Evolutionary conservation across 371 early-diverging fungal genomes (phyloP).

Genomic region (Actinomortierella ambigua): DNA sequence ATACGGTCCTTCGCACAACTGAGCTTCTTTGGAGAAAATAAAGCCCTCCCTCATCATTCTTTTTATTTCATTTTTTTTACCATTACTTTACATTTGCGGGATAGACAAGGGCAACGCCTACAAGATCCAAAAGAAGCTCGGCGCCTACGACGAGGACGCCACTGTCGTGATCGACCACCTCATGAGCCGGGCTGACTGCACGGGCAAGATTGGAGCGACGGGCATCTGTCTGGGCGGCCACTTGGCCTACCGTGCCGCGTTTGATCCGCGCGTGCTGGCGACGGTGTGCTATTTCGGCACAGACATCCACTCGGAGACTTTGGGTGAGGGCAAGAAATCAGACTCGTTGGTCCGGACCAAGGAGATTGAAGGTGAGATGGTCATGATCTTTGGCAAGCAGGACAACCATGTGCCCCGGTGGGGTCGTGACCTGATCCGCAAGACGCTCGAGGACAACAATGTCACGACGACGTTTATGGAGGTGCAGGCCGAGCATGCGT

Average conservation of each 20-base stretch:
- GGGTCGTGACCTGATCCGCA: conserved; percentile 55
- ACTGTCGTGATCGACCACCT: conserved; percentile 52
- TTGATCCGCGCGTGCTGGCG: conserved; percentile 55
- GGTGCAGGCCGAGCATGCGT: conserved; percentile 62
- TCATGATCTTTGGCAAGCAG: conserved; percentile 61
- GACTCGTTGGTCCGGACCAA: conserved; percentile 49
- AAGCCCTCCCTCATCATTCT: too few relatives aligned
- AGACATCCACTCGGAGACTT: conserved; percentile 56
- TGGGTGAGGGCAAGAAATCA: conserved; percentile 48
- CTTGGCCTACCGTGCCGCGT: conserved; percentile 57
- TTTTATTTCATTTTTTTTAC: background rate
- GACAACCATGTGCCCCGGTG: conserved; percentile 61
- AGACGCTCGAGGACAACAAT: conserved; percentile 48
- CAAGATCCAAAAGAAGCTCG: conserved; percentile 53
- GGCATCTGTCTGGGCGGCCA: conserved; percentile 66
- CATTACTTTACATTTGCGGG: background rate
- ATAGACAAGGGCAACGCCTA: conserved; percentile 49
- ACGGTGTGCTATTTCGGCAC: conserved; percentile 61
- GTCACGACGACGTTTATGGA: conserved; percentile 56
- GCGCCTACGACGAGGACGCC: conserved; percentile 59
- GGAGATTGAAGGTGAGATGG: conserved; percentile 55
- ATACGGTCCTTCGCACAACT: background rate
- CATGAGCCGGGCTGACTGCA: conserved; percentile 51
- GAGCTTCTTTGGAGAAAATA: background rate
- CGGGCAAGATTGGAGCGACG: conserved; percentile 53